These are phyloP conservation scores for Dichotomopilus funicola DNA, from an alignment of 2,329 filamentous ascomycete genomes.

Conservation along the genomic window DNA sequence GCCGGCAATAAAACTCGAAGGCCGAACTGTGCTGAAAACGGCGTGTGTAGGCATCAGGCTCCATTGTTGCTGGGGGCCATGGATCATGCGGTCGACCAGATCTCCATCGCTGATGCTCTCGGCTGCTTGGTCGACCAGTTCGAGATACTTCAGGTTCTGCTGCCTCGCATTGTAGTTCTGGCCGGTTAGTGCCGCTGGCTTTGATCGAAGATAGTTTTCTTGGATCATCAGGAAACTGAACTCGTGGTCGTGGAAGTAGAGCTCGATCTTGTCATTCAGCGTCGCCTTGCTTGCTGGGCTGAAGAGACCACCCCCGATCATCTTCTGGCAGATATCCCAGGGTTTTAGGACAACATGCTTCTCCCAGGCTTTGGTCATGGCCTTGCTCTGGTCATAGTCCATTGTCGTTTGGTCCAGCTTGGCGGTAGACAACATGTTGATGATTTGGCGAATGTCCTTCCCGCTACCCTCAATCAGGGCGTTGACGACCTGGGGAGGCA, in stretches of 20 bases:
- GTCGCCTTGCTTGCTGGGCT: constrained; percentile 74
- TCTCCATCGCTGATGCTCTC: constrained; percentile 97
- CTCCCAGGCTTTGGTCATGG: constrained; percentile 97
- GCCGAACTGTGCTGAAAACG: constrained; percentile 88
- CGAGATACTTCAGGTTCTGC: constrained; percentile 72
- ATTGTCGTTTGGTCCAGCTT: constrained; percentile 79
- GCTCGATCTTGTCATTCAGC: constrained; percentile 93
- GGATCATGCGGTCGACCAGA: constrained; percentile 94
- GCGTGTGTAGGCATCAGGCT: constrained; percentile 95
- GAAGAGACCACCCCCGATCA: constrained; percentile 83
- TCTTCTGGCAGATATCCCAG: constrained; percentile 95
- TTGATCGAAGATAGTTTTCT: constrained; percentile 89
- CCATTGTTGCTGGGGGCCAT: constrained; percentile 97
- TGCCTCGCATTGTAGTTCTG: constrained; percentile 57
- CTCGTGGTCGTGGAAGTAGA: constrained; percentile 99
- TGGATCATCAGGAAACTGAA: constrained; percentile 97
- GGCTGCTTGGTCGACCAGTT: constrained; percentile 79
- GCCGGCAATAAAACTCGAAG: constrained; percentile 80
- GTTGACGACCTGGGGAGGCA: constrained; percentile 77
- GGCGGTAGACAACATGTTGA: constrained; percentile 95
- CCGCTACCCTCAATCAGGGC: constrained; percentile 92
- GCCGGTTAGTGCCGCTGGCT: constrained; percentile 58
- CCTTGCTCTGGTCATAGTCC: constrained; percentile 78
- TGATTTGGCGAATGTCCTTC: constrained; percentile 93
- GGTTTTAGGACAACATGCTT: constrained; percentile 95